Base-by-base conservation (phyloP, 176 grass and related monocot genomes). In the Cenchrus fungigraminus region DNA sequence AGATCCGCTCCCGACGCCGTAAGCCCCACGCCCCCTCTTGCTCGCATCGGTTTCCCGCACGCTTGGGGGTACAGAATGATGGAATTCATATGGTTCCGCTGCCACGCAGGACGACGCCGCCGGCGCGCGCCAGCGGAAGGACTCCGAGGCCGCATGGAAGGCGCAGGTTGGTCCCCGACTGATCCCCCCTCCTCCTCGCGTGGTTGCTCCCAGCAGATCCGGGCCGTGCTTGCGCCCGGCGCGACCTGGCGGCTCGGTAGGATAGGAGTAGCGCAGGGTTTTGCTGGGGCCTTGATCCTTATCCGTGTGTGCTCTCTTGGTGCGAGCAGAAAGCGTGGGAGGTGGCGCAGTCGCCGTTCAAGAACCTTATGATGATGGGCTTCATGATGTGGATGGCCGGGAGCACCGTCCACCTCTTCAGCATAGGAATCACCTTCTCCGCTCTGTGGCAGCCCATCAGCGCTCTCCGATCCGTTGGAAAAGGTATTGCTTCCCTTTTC, bases 301-400 rank as follows among this genome's bases (percentile, higher is more conserved):
- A 62, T 62, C 32, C 22, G 44, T 11, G 46, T 92, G 15, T 42
- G 53, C 16, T 82, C 14, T 59, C 31, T 82, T 82, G 55, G 29
- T 82, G 9, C 43, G 78, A 81, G 67, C 83, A 99, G 97, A 99
- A 99, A 94, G 97, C 97, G 53, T 96, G 93, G 97, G 97, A 99
- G 81, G 90, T 99, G 62, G 94, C 97, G 54, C 97, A 99, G 91
- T 32, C 94, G 19, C 93, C 97, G 6, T 96, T 99, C 68, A 99
- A 99, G 79, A 99, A 96, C 93, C 87, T 96, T 9, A 81, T 99
- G 85, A 99, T 99, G 97, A 99, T 96, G 97, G 97, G 97, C 3
- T 99, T 99, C 53, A 99, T 99, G 97, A 99, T 99, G 97, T 99
- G 97, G 97, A 99, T 99, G 97, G 90, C 97, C 16, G 97, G 97